Evolutionary conservation across 2,329 filamentous ascomycete genomes (phyloP).

Genomic region (Plectosphaerella cucumerina): DNA sequence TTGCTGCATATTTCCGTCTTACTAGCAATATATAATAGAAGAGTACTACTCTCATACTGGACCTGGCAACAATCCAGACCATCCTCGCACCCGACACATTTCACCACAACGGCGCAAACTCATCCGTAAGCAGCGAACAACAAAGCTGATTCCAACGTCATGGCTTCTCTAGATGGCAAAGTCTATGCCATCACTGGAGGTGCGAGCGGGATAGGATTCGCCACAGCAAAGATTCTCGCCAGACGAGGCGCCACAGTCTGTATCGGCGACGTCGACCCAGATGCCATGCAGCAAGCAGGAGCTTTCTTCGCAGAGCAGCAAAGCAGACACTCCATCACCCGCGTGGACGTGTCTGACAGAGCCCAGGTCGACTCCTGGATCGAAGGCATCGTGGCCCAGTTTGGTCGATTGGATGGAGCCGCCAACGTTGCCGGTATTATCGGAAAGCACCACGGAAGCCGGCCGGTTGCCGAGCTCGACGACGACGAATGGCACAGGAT

Average conservation of each 20-base stretch:
- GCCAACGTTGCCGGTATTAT: constrained; percentile 53
- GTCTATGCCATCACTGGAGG: constrained; percentile 37
- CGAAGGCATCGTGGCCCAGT: constrained; percentile 36
- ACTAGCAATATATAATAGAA: too few relatives aligned
- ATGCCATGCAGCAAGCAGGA: constrained; percentile 21
- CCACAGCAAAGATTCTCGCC: constrained; percentile 31
- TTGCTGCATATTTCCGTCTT: too few relatives aligned
- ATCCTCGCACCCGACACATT: too few relatives aligned
- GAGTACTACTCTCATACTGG: too few relatives aligned
- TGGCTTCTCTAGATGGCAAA: constrained; percentile 14
- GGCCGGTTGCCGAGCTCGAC: constrained; percentile 34
- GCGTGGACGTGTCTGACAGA: constrained; percentile 36
- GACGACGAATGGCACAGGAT: constrained; percentile 44
- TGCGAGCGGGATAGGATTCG: constrained; percentile 39
- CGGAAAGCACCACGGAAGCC: constrained; percentile 34
- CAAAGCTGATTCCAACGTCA: too few relatives aligned
- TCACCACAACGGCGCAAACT: too few relatives aligned
- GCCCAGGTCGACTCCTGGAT: constrained; percentile 49
- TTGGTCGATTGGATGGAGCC: constrained; percentile 49
- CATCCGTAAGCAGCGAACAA: too few relatives aligned
- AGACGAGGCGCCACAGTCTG: constrained; percentile 31
- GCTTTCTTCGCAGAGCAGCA: constrained; percentile 23
- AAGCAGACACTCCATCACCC: constrained; percentile 22
- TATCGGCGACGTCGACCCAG: constrained; percentile 31
- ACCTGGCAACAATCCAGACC: too few relatives aligned